These are phyloP conservation scores for Globisporangium rhizosaccharum DNA, from an alignment of 352 stramenopile species.

Conservation along the genomic window DNA sequence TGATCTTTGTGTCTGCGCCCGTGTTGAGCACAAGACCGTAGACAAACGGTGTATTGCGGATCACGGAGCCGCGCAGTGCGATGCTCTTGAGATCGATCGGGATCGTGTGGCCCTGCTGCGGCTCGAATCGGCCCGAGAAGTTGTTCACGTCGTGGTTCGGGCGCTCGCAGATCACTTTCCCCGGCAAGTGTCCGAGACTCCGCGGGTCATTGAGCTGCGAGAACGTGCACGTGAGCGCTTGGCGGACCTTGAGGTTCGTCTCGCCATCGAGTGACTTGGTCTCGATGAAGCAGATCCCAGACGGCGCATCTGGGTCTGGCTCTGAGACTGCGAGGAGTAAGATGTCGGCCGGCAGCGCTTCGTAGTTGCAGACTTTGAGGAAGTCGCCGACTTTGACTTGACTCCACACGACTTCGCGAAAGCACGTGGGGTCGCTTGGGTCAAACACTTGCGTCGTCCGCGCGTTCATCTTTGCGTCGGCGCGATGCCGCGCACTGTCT, in stretches of 20 bases:
- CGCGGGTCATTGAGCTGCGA: constrained; percentile 71
- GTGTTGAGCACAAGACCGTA: constrained; percentile 84
- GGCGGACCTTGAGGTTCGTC: constrained; percentile 84
- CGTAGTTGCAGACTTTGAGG: constrained; percentile 86
- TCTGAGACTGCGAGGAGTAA: constrained; percentile 72
- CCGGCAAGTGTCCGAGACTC: constrained; percentile 58
- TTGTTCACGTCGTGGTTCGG: constrained; percentile 88
- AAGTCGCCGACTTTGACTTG: constrained; percentile 74
- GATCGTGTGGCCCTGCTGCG: constrained; percentile 69
- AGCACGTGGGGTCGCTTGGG: constrained; percentile 26
- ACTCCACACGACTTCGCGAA: constrained; percentile 50
- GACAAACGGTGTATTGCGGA: constrained; percentile 75
- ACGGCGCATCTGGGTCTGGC: constrained; percentile 44
- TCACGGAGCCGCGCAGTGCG: constrained; percentile 71
- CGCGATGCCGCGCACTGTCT: constrained; percentile 67
- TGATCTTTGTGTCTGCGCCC: constrained; percentile 83
- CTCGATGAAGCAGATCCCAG: constrained; percentile 84
- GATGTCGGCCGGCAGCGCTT: constrained; percentile 77
- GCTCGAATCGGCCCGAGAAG: constrained; percentile 76
- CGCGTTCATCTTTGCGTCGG: constrained; percentile 82
- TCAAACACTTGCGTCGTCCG: constrained; percentile 64
- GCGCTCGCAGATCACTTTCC: constrained; percentile 63
- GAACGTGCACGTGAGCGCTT: constrained; percentile 78
- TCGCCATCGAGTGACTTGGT: constrained; percentile 86
- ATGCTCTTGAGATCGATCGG: constrained; percentile 86